Percentiles rank a stretch among this genome's conserved stretches.
phyloP scores from a whole-genome alignment of 805 yeast species.

The Yamadazyma kitorensis region DNA sequence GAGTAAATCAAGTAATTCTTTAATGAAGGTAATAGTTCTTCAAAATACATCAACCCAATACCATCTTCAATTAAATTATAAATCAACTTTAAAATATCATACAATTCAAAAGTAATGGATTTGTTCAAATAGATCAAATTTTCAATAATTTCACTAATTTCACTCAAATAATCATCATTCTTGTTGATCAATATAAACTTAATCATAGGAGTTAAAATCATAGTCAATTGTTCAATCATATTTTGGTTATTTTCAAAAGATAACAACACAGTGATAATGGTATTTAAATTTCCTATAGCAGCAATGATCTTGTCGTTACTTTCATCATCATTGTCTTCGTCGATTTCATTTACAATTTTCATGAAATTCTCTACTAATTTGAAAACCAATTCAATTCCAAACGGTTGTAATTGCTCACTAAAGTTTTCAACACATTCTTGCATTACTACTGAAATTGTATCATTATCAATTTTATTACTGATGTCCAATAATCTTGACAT shows the following conservation, averaged over 20 bases:
- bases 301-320: conserved; percentile 74
- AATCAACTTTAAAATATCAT: conserved; percentile 64
- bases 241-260: conserved; percentile 80
- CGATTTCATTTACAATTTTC: conserved; percentile 32
- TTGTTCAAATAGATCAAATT: conserved; percentile 41
- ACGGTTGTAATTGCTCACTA: conserved; percentile 84
- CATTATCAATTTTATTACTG: conserved; percentile 81
- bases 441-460: conserved; percentile 84
- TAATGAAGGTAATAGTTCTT: conserved; percentile 71
- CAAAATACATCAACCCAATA: conserved; percentile 63
- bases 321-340: conserved; percentile 28
- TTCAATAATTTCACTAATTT: conserved; percentile 67
- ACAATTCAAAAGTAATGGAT: conserved; percentile 58
- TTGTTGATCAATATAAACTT: conserved; percentile 62
- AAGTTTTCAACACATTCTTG: conserved; percentile 93
- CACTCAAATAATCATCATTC: conserved; percentile 72
- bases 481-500: conserved; percentile 76
- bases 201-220: conserved; percentile 66
- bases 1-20: conserved; percentile 64
- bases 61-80: conserved; percentile 23
- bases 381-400: conserved; percentile 54
- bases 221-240: conserved; percentile 62
- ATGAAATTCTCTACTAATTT: conserved; percentile 70
- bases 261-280: conserved; percentile 75
- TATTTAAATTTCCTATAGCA: conserved; percentile 75